phyloP scores from a whole-genome alignment of 2,329 filamentous ascomycete species.

The Colletotrichum coccodes region DNA sequence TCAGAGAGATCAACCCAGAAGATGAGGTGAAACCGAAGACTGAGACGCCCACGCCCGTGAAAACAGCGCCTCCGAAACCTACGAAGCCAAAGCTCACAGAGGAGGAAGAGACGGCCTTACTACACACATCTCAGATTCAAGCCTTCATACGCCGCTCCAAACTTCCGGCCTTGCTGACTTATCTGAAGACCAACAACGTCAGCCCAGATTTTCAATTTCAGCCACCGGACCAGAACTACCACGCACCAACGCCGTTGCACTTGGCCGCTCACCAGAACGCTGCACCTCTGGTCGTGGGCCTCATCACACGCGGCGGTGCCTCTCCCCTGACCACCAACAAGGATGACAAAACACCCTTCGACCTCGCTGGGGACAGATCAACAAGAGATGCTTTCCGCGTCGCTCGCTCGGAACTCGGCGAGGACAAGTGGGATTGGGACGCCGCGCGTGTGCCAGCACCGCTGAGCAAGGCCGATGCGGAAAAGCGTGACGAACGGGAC shows the following conservation, averaged over 20 bases:
- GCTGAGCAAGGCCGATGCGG: conserved; percentile 77
- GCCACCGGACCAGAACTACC: conserved; percentile 77
- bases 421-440: conserved; percentile 82
- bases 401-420: conserved; percentile 83
- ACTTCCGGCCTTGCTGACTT: conserved; percentile 85
- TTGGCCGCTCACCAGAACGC: conserved; percentile 86
- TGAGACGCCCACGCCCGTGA: conserved; percentile 45
- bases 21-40: conserved; percentile 59
- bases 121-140: conserved; percentile 91
- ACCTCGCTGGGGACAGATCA: conserved; percentile 84
- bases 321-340: conserved; percentile 77
- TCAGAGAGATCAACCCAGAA: conserved; percentile 79
- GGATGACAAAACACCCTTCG: conserved; percentile 88
- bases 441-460: conserved; percentile 76
- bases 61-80: conserved; percentile 51
- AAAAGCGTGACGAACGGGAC: conserved; percentile 75
- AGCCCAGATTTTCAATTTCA: conserved; percentile 79
- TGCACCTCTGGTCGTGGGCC: conserved; percentile 78
- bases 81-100: conserved; percentile 76
- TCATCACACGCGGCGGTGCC: conserved; percentile 79
- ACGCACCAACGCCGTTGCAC: conserved; percentile 86
- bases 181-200: conserved; percentile 81
- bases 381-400: conserved; percentile 94
- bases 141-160: conserved; percentile 90
- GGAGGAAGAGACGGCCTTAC: conserved; percentile 81